Base-by-base conservation (phyloP, 2,329 filamentous ascomycete genomes). In the Rhinocladiella similis region DNA sequence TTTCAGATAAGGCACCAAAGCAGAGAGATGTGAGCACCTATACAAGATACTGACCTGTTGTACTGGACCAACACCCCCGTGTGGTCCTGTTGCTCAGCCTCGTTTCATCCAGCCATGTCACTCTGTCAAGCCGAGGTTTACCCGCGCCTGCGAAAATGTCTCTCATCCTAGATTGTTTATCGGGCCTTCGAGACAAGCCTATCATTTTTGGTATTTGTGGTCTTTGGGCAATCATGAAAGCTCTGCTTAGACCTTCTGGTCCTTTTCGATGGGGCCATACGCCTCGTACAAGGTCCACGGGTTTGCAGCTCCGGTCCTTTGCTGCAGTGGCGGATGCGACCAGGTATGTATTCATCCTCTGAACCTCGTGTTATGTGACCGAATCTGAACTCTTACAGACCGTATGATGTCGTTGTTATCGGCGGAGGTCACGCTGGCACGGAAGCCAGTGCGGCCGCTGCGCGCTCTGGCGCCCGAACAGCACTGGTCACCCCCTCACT, bases 361-460 rank as follows among this genome's bases (percentile, higher is more conserved):
- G 25, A 14, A 38, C 18, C 29, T 3, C 20, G 19, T 35, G 2
- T 18, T 19, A 27, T 27, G 19, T 27, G 4, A 33, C 35, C 16
- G n/a, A 33, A 20, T 46, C 54, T 63, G 38, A 62, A 42, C 6
- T 39, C 2, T 16, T 22, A 29, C 59, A 90, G 87, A 56, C 81
- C 84, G 1, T 95, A 89, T 70, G 93, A 99, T 82, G 94, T 99
- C 48, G 81, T 99, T 35, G 92, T 99, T 1, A 91, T 99, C 61
- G 94, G 94, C 53, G 94, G 94, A 59, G 94, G 94, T 25, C 94
- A 99, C 78, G 94, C 94, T 54, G 94, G 94, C 47, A 89, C 91
- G 51, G 94, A 99, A 79, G 94, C 94, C 57, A 93, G 89, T 63
- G 88, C 94, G 10, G 94, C 93, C 1, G 90, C 94, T 13, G 94